Evolutionary conservation across 129 eudicot species (phyloP).

Genomic region (Chrysanthemum seticuspe): DNA sequence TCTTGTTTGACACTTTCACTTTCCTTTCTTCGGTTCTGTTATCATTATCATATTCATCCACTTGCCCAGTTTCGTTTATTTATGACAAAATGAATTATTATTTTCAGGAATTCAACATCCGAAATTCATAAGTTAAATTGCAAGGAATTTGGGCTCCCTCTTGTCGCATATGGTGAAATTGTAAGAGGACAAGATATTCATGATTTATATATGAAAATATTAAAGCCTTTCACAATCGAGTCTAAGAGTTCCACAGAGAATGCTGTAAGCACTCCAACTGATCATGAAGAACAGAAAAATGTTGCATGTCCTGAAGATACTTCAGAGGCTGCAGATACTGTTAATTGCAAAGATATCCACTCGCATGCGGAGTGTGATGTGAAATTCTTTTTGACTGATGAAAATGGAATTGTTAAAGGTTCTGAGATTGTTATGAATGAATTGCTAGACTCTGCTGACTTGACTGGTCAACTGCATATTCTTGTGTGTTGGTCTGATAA

Average conservation of each 20-base stretch:
- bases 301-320: slow-evolving; percentile 21
- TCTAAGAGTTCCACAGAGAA: slow-evolving; percentile 31
- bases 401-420: slow-evolving; percentile 52
- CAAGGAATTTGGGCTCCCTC: slow-evolving; percentile 91
- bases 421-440: slow-evolving; percentile 63
- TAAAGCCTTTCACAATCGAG: slow-evolving; percentile 49
- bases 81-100: slow-evolving; percentile 9
- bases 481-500: slow-evolving; percentile 71
- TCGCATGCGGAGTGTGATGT: slow-evolving; percentile 40
- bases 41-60: slow-evolving; percentile 11
- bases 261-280: slow-evolving; percentile 29
- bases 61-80: not conserved
- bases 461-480: slow-evolving; percentile 48
- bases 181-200: slow-evolving; percentile 67
- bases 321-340: slow-evolving; percentile 30
- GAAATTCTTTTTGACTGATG: slow-evolving; percentile 64
- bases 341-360: slow-evolving; percentile 33
- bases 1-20: not conserved
- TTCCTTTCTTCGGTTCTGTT: not conserved
- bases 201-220: slow-evolving; percentile 56
- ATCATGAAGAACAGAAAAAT: slow-evolving; percentile 33
- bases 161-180: slow-evolving; percentile 57
- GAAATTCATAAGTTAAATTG: slow-evolving; percentile 38
- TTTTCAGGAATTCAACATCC: slow-evolving; percentile 48
- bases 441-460: slow-evolving; percentile 39